phyloP scores from a whole-genome alignment of 164 flowering plant genomes.

The Magnolia sinica region DNA sequence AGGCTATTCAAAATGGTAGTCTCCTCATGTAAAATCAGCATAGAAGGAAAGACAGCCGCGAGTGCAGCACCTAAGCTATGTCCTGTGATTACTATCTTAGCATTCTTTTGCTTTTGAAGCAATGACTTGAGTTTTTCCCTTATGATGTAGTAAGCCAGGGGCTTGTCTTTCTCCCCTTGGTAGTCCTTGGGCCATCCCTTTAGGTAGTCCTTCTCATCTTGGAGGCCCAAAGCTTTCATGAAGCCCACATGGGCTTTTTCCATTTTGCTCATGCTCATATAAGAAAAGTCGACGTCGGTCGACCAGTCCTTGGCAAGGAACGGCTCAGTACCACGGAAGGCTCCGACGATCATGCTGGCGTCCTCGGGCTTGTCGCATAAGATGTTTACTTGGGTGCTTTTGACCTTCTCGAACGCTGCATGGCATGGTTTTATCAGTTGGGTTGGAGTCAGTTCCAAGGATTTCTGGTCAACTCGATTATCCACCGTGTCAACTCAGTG shows the following conservation, averaged over 20 bases:
- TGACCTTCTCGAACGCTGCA: slow-evolving; percentile 32
- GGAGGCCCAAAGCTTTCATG: slow-evolving; percentile 73
- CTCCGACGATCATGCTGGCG: slow-evolving; percentile 38
- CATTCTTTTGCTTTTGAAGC: slow-evolving; percentile 20
- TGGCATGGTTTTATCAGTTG: too few species aligned
- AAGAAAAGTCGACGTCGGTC: slow-evolving; percentile 55
- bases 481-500: too few species aligned
- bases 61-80: slow-evolving; percentile 60
- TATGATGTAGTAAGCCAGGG: slow-evolving; percentile 46
- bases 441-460: too few species aligned
- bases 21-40: slow-evolving; percentile 47
- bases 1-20: slow-evolving; percentile 33
- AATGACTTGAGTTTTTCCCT: slow-evolving; percentile 33
- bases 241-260: slow-evolving; percentile 62
- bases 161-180: background rate
- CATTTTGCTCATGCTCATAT: slow-evolving; percentile 33
- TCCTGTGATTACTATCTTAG: slow-evolving; percentile 40
- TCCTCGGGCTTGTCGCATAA: slow-evolving; percentile 28
- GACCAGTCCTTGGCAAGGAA: slow-evolving; percentile 49
- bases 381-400: slow-evolving; percentile 45
- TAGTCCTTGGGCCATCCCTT: slow-evolving; percentile 51
- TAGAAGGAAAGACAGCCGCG: slow-evolving; percentile 47
- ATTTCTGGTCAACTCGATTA: too few species aligned
- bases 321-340: slow-evolving; percentile 70
- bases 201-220: slow-evolving; percentile 17